phyloP scores from a whole-genome alignment of 2,329 filamentous ascomycete genomes.

The Gremmenia infestans region DNA sequence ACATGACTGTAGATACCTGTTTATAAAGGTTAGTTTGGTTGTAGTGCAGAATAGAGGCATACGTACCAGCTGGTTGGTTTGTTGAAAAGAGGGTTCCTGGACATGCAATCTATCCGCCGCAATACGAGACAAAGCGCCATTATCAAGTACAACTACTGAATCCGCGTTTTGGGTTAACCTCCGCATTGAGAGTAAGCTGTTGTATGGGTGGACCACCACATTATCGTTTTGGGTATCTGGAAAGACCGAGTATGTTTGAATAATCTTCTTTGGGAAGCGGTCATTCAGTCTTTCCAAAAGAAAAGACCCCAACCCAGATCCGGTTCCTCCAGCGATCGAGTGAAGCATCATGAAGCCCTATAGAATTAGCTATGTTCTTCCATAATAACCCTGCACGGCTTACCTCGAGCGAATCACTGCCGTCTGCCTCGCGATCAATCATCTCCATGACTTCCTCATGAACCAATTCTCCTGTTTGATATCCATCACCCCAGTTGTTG shows the following conservation, averaged over 20 bases:
- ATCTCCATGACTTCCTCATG: slow-evolving; percentile 99
- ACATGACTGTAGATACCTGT: slow-evolving; percentile 93
- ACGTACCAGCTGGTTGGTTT: slow-evolving; percentile 87
- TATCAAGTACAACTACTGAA: slow-evolving; percentile 95
- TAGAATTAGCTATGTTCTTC: slow-evolving; percentile 19
- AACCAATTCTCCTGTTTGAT: slow-evolving; percentile 84
- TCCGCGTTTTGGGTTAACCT: slow-evolving; percentile 93
- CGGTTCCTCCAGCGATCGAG: slow-evolving; percentile 94
- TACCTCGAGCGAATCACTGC: slow-evolving; percentile 92
- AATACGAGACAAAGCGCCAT: slow-evolving; percentile 88
- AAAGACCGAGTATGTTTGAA: slow-evolving; percentile 98
- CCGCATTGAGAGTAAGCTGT: slow-evolving; percentile 88
- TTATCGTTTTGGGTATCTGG: slow-evolving; percentile 87
- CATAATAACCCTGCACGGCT: slow-evolving; percentile 2
- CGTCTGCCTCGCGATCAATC: slow-evolving; percentile 97
- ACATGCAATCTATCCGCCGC: slow-evolving; percentile 92
- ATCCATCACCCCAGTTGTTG: slow-evolving; percentile 98
- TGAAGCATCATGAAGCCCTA: slow-evolving; percentile 97
- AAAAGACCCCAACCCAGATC: slow-evolving; percentile 92
- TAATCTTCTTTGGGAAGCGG: slow-evolving; percentile 96
- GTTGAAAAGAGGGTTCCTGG: slow-evolving; percentile 91
- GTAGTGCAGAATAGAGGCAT: not conserved
- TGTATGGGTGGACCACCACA: slow-evolving; percentile 97
- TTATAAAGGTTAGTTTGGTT: slow-evolving; percentile 10
- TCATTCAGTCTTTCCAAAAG: slow-evolving; percentile 94